phyloP scores from a whole-genome alignment of 257 asterid genomes.

The Salvia rosmarinus region DNA sequence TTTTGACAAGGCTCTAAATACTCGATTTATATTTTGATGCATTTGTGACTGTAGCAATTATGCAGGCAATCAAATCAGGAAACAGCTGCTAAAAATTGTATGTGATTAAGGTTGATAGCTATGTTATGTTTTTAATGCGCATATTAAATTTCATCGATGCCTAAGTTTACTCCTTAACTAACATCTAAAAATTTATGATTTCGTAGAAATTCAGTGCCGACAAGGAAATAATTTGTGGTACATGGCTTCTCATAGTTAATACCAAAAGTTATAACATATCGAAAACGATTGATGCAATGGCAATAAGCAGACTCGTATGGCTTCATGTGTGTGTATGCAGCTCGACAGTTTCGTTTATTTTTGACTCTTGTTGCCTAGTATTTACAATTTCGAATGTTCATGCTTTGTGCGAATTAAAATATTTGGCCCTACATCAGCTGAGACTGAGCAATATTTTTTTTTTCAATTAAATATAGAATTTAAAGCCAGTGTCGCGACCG shows the following conservation, averaged over 20 bases:
- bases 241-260: not conserved
- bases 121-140: constrained; percentile 25
- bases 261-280: constrained; percentile 5
- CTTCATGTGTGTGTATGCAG: constrained; percentile 30
- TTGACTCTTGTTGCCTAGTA: constrained; percentile 34
- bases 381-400: constrained; percentile 1
- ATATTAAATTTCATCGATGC: constrained; percentile 10
- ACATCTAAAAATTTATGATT: constrained; percentile 21
- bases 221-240: not conserved
- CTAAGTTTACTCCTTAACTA: constrained; percentile 22
- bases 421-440: not conserved
- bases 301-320: not conserved
- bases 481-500: too few relatives aligned
- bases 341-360: constrained; percentile 17
- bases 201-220: constrained; percentile 2
- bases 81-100: too few relatives aligned
- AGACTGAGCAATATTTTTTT: not conserved
- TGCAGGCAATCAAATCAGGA: too few relatives aligned
- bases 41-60: too few relatives aligned
- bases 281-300: constrained; percentile 9
- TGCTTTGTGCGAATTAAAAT: not conserved
- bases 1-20: too few relatives aligned
- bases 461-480: too few relatives aligned
- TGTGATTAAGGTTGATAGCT: not conserved
- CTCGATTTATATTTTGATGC: too few relatives aligned